Evolutionary conservation across 2,329 filamentous ascomycete species (phyloP).

Genomic region (Scedosporium dehoogii): DNA sequence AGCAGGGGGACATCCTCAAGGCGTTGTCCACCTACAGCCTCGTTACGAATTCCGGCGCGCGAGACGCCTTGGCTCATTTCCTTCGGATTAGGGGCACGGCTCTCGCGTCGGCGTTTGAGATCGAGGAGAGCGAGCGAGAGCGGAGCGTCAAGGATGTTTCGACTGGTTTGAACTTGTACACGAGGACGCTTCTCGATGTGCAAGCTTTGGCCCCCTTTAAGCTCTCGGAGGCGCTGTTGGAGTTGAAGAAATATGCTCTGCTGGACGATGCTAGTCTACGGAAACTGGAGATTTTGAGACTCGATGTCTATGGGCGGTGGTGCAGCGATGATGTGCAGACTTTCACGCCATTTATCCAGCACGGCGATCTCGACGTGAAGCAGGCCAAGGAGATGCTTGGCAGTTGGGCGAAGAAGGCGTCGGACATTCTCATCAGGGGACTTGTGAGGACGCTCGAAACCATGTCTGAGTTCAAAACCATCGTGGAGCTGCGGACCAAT

Average conservation of each 20-base stretch:
- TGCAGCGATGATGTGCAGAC: slow-evolving; percentile 72
- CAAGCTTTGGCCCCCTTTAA: slow-evolving; percentile 65
- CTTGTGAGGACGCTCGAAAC: slow-evolving; percentile 48
- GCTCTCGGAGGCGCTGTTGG: slow-evolving; percentile 58
- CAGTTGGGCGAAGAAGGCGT: slow-evolving; percentile 53
- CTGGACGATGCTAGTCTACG: slow-evolving; percentile 61
- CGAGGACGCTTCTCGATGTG: slow-evolving; percentile 66
- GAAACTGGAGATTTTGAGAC: slow-evolving; percentile 56
- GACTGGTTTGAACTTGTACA: slow-evolving; percentile 60
- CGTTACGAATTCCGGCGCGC: slow-evolving; percentile 67
- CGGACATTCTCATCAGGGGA: slow-evolving; percentile 50
- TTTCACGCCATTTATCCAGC: slow-evolving; percentile 79
- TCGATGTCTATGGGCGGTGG: slow-evolving; percentile 73
- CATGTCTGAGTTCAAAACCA: slow-evolving; percentile 55
- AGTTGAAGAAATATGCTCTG: slow-evolving; percentile 60
- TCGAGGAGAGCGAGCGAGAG: slow-evolving; percentile 30
- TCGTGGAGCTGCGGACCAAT: slow-evolving; percentile 59
- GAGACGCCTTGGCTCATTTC: slow-evolving; percentile 71
- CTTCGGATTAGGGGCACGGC: slow-evolving; percentile 61
- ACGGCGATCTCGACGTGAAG: slow-evolving; percentile 60
- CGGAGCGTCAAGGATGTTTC: slow-evolving; percentile 41
- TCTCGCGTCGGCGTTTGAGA: slow-evolving; percentile 52
- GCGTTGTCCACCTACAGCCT: slow-evolving; percentile 76
- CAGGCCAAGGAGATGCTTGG: slow-evolving; percentile 52
- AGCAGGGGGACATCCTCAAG: slow-evolving; percentile 51